Base-by-base conservation (phyloP, 2,329 filamentous ascomycete genomes). In the Cadophora malorum region DNA sequence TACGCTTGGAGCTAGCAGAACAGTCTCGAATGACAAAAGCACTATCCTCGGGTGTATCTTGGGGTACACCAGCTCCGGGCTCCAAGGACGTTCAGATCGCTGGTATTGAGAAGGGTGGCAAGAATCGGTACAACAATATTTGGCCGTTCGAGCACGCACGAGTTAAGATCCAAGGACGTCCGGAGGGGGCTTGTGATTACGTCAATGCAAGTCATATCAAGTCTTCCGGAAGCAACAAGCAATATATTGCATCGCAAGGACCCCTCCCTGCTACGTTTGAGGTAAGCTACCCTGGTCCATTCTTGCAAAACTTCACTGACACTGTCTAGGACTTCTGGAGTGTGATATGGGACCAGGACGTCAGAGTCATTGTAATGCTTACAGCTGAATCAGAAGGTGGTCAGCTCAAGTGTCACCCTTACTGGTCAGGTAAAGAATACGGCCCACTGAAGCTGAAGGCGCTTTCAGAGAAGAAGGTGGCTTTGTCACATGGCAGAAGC, bases 51-150 rank as follows among this genome's bases (percentile, higher is more conserved):
- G 83, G 86, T 25, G 88, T 89, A 19, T 81, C 83, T 28, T 89
- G 87, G 73, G 85, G 84, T 8, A 81, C 82, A 1, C 80, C 81
- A 25, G 72, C 63, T 23, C 68, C 76, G 3, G 68, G 68, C 19
- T 58, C 72, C 10, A 73, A 74, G 38, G 67, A 72, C 60, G 87
- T 96, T 8, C 91, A 93, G 74, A 88, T 99, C 63, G 96, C 92
- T 0, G 96, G 96, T 8, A 91, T 99, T 35, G 96, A 99, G 76
- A 96, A 97, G 79, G 96, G 96, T 8, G 88, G 85, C 21, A 98
- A 98, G 82, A 99, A 99, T 75, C 88, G 96, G 9, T 99, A 99
- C 82, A 98, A 97, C 81, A 96, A 97, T 74, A 97, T 98, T 66
- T 90, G 97, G 80, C 96, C 96, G 0, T 99, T 96, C 77, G 95